Base-by-base conservation (phyloP, 768 basidiomycete genomes). In the Amanita thiersii region DNA sequence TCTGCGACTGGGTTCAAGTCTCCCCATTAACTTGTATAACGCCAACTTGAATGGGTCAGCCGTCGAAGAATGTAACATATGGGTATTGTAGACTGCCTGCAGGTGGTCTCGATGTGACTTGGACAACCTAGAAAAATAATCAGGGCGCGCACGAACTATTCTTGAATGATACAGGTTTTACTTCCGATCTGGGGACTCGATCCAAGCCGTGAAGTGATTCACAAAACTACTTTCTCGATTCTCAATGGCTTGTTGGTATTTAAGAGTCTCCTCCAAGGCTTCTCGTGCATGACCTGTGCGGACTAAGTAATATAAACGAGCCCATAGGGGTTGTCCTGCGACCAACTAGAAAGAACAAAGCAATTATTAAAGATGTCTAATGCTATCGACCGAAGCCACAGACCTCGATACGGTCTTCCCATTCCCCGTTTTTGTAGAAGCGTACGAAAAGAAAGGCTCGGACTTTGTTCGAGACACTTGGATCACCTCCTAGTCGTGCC, bases 11-110 rank as follows among this genome's bases (percentile, higher is more conserved):
- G 90, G 79, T 51, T 99, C 96, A 39, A 94, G 74, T 52, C 86
- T 86, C 32, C 91, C 94, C 70, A 97, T 85, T 25, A 99, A 68
- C 59, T 96, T 97, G 70, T 96, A 97, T 23, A 99, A 60, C 0
- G 92, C 93, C 40, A 93, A 79, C 57, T 97, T 98, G 73, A 92
- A 98, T 0, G 93, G 93, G 59, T 98, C 96, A 11, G 80, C 79
- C 2, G 81, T 83, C 14, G 85, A 75, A 3, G 87, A 81, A 58
- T 92, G 90, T 25, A 93, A 59, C 79, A 98, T 88, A 50, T 91
- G 88, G 0, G 86, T 79, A 51, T 88, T 88, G 57, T 87, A 89
- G 1, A 80, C 68, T 0, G 79, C 71, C 50, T 85, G 81, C 2
- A 98, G 70, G 43, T 89, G 83, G 51, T 93, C 89, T 3, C 83